Conservation (phyloP, 2,329 filamentous ascomycete genomes). For the Pyrenophora graminea region DNA sequence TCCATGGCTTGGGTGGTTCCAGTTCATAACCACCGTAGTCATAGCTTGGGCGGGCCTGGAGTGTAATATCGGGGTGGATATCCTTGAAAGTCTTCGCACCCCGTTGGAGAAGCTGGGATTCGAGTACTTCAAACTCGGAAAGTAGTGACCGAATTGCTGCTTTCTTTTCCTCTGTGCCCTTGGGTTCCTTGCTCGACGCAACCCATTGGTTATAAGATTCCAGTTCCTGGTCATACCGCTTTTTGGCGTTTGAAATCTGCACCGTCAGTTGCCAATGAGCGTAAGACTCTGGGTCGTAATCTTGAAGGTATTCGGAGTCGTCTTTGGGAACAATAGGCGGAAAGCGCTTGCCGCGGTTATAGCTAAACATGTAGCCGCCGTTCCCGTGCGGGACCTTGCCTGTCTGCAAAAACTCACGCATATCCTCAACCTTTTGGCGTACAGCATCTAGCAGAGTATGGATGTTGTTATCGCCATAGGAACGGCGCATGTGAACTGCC, state of each 20-base stretch:
- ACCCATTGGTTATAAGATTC: constrained; percentile 34
- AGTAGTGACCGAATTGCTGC: constrained; percentile 59
- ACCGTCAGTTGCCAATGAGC: constrained; percentile 58
- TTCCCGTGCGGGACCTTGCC: constrained; percentile 8
- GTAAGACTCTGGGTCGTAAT: constrained; percentile 62
- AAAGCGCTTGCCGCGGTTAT: neutral
- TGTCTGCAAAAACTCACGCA: constrained; percentile 14
- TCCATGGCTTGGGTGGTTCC: constrained; percentile 22
- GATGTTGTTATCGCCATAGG: constrained; percentile 46
- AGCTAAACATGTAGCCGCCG: neutral
- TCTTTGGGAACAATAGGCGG: constrained; percentile 43
- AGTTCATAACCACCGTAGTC: neutral
- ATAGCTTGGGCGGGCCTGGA: neutral
- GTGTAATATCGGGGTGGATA: constrained; percentile 56
- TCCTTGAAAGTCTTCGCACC: constrained; percentile 71
- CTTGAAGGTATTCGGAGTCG: constrained; percentile 56
- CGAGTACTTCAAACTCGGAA: constrained; percentile 59
- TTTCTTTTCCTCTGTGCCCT: constrained; percentile 57
- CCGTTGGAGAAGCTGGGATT: constrained; percentile 58
- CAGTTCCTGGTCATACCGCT: constrained; percentile 44
- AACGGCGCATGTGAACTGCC: constrained; percentile 27
- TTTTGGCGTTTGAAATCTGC: constrained; percentile 46
- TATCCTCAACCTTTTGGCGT: constrained; percentile 53
- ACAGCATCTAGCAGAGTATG: constrained; percentile 66
- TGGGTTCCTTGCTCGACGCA: constrained; percentile 20